phyloP scores from a whole-genome alignment of 768 basidiomycete species.

The Mycena galopus region DNA sequence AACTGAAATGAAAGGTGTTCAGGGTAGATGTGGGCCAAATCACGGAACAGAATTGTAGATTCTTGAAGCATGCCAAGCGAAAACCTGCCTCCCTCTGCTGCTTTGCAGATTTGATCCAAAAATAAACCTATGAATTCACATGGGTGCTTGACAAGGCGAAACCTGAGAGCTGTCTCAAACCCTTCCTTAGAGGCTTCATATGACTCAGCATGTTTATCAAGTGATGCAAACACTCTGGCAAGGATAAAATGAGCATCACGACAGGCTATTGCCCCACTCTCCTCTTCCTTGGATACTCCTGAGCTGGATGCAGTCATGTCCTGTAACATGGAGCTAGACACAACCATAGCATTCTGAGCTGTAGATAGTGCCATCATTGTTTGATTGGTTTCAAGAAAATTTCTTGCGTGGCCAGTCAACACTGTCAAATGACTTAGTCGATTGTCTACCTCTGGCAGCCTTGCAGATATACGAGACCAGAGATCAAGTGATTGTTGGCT shows the following conservation, averaged over 20 bases:
- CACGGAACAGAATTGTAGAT: not conserved
- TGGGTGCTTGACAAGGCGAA: not conserved
- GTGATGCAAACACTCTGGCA: not conserved
- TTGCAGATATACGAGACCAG: not conserved
- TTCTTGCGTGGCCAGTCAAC: not conserved
- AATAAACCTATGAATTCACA: constrained; percentile 5
- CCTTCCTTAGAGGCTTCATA: constrained; percentile 2
- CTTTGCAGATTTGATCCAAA: constrained; percentile 10
- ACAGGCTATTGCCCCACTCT: not conserved
- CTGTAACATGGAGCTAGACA: not conserved
- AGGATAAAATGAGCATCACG: not conserved
- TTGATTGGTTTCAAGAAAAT: not conserved
- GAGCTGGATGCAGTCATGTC: not conserved
- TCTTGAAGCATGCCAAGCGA: constrained; percentile 4
- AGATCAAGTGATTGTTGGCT: constrained; percentile 17
- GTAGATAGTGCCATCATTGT: not conserved
- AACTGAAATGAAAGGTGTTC: not conserved
- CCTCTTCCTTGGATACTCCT: not conserved
- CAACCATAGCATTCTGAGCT: not conserved
- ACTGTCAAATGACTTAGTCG: not conserved
- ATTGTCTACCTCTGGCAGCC: not conserved
- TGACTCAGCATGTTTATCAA: not conserved
- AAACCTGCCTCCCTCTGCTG: not conserved
- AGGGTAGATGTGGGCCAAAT: not conserved
- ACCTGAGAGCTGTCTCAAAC: not conserved